A percentile compares a stretch with the other conserved stretches of the same genome.
Evolutionary conservation across 257 asterid species (phyloP).

Genomic region (Leptodermis oblonga): DNA sequence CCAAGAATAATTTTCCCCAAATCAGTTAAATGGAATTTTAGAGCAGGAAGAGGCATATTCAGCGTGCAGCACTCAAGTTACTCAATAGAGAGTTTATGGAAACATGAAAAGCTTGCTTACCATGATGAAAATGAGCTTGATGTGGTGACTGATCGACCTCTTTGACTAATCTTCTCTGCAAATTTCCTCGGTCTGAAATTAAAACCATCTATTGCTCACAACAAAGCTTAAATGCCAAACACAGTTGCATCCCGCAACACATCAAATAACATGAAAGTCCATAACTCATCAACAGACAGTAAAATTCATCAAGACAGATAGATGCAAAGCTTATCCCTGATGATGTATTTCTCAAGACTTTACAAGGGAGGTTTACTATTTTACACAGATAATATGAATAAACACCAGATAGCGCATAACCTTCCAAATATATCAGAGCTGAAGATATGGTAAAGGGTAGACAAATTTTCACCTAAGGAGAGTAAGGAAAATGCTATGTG

Average conservation of each 20-base stretch:
- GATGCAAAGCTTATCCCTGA: not conserved
- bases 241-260: not conserved
- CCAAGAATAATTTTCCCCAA: not conserved
- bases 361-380: not conserved
- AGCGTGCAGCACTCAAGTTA: not conserved
- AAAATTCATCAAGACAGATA: not conserved
- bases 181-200: slow-evolving; percentile 44
- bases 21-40: not conserved
- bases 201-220: slow-evolving; percentile 3
- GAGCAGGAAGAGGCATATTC: not conserved
- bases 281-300: not conserved
- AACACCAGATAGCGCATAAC: not conserved
- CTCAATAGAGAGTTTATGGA: not conserved
- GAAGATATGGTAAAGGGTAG: not conserved
- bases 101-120: slow-evolving; percentile 32
- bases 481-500: not conserved
- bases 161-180: slow-evolving; percentile 35
- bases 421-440: not conserved
- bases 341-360: not conserved
- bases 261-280: not conserved
- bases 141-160: slow-evolving; percentile 40
- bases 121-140: slow-evolving; percentile 35
- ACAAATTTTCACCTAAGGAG: not conserved
- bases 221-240: not conserved
- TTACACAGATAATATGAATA: not conserved